Conservation (phyloP, 352 stramenopile species). For the Chrysophaeum taylorii region DNA sequence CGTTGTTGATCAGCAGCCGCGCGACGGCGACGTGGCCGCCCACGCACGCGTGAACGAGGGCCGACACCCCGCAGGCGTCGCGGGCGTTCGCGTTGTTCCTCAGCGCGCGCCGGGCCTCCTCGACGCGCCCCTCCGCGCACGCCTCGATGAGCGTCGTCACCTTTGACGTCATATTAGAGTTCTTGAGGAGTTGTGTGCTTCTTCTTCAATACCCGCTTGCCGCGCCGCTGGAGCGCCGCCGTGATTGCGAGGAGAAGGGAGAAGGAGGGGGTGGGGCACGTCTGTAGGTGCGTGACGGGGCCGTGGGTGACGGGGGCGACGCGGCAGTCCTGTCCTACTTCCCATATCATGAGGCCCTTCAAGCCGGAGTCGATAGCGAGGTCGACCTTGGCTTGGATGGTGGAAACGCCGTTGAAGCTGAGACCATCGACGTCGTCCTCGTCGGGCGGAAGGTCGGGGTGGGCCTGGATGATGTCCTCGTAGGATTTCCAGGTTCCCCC, state of each 20-base stretch:
- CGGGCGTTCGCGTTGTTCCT: too few relatives aligned
- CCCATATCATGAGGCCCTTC: slow-evolving; percentile 11
- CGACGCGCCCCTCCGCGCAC: too few relatives aligned
- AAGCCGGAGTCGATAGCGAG: not conserved
- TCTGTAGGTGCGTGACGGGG: not conserved
- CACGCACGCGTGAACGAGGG: not conserved
- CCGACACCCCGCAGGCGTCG: not conserved
- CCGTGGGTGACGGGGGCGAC: not conserved
- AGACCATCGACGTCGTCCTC: not conserved
- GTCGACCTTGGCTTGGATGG: not conserved
- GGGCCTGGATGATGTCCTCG: not conserved
- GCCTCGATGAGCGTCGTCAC: too few relatives aligned
- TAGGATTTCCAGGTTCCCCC: not conserved
- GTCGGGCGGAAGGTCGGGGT: not conserved
- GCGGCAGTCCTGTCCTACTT: slow-evolving; percentile 11
- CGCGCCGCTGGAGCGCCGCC: too few relatives aligned
- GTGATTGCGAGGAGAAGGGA: not conserved
- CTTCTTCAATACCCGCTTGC: too few relatives aligned
- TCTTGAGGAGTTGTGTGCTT: too few relatives aligned
- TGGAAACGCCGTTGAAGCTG: not conserved
- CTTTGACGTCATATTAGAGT: too few relatives aligned
- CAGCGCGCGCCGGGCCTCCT: too few relatives aligned
- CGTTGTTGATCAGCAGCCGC: not conserved
- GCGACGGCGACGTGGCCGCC: not conserved
- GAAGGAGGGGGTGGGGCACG: not conserved